Evolutionary conservation across 108 stramenopile genomes (phyloP).

Genomic region (Skeletonema menzelii): DNA sequence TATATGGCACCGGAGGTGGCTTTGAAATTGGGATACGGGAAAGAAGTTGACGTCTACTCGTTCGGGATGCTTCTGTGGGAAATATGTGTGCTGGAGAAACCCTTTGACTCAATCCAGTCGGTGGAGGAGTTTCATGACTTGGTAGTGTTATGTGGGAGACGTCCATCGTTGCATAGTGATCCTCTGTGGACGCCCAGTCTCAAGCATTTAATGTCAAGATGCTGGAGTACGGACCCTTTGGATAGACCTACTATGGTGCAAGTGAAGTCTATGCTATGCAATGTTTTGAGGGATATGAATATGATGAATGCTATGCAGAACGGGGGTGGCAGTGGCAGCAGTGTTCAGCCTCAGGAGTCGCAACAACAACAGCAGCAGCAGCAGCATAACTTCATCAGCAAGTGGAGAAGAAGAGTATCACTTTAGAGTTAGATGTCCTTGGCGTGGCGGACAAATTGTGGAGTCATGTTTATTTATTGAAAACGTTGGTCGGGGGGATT

Average conservation of each 20-base stretch:
- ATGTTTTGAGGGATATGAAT: slow-evolving; percentile 29
- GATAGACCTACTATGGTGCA: slow-evolving; percentile 52
- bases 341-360: neutral
- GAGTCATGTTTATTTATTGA: neutral
- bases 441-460: neutral
- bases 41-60: slow-evolving; percentile 70
- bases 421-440: neutral
- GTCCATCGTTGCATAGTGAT: slow-evolving; percentile 61
- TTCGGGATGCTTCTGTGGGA: slow-evolving; percentile 76
- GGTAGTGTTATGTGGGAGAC: slow-evolving; percentile 61
- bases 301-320: slow-evolving; percentile 3
- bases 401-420: neutral
- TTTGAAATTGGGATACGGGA: slow-evolving; percentile 26
- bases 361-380: neutral
- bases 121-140: slow-evolving; percentile 27
- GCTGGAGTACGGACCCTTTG: slow-evolving; percentile 56
- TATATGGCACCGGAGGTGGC: slow-evolving; percentile 52
- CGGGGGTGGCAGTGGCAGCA: neutral
- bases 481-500: too few relatives aligned
- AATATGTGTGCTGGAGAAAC: slow-evolving; percentile 59
- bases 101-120: slow-evolving; percentile 53
- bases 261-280: slow-evolving; percentile 45
- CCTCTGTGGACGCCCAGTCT: slow-evolving; percentile 64
- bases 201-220: slow-evolving; percentile 62
- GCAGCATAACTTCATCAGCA: neutral